Base-by-base conservation (phyloP, 2,329 filamentous ascomycete species). In the Colletotrichum plurivorum region DNA sequence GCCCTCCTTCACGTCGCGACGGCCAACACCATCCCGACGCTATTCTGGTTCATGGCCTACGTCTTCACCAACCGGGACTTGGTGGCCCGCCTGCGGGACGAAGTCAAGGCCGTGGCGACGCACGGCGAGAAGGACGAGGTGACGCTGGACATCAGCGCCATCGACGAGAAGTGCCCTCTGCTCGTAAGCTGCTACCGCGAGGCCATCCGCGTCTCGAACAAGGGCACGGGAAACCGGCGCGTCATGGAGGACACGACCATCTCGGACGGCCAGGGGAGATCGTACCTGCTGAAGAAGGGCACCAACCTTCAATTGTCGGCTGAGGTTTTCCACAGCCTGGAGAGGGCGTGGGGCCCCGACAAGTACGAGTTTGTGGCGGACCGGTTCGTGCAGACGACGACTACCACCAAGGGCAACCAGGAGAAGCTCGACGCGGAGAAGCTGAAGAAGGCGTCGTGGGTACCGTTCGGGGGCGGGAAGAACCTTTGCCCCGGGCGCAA, bases 401-500 rank as follows among this genome's bases (percentile, higher is more conserved):
- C 31, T 8, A 12, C 31, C 8, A 10, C 25, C 22, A 66, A 45
- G 57, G 31, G 20, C 12, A 18, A 13, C 13, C 45, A 59, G 25
- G 52, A 39, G 16, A 8, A 53, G 5, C 5, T 46, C 1, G 46
- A 63, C 4, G 77, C 67, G 18, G 46, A 68, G n/a, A 70, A 41
- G 20, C 46, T 73, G 39, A 73, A 73, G 31, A 71, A 70, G 13
- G 79, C 78, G 22, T 74, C 78, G 6, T 85, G 85, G 67, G 75
- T 84, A 25, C 78, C 82, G 0, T 88, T 88, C 72, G 85, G 85
- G 3, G 80, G 84, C 3, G 85, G 85, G 13, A 84, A 82, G 56
- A 83, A 81, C 7, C 72, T 86, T 10, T 87, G 84, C 49, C 80
- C 79, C 0, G 79, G 79, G 1, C 62, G 78, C 0, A 75, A 77